Evolutionary conservation across 116 monocot genomes (phyloP), one percentile per base, ranked within the genome.

Genomic region (Zostera marina): DNA sequence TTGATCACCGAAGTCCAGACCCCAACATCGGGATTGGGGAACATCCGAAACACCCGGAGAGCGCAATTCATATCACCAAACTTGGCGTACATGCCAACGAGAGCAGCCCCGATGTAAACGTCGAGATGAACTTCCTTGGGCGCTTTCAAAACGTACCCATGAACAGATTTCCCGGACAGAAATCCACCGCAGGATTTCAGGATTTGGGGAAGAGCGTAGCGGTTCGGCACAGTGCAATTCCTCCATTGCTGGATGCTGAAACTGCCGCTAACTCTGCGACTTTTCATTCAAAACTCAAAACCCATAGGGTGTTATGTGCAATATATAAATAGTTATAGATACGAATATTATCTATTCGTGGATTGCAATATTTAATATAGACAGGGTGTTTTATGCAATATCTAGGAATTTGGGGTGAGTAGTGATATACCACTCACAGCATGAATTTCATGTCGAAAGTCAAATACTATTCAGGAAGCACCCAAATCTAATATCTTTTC

Each of bases 1-100:
- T 73, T 46, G n/a, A 83, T 61, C 48, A 89, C 59, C 0, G 88
- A 70, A 46, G 84, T 89, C 70, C 73, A 73, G 12, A 89, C 56
- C 53, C 73, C 80, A 20, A 75, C 71, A 49, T 89, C 88, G 10
- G 80, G 70, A 1, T 75, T 56, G 1, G 39, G 45, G 21, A 78
- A 76, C 23, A 38, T 54, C 2, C 70, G 61, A 63, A 83, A 83
- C 55, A 84, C 76, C 7, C 21, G 20, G 4, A 70, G 42, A 23
- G 84, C 74, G 46, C 56, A 58, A 22, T 11, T 62, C 80, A 83
- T 80, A 22, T 68, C 73, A 8, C 71, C 63, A 54, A 64, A 73
- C 15, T 65, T 71, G 6, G 83, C 49, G 43, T 83, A 89, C 62
- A 81, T 56, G 32, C 78, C 78, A 2, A 78, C 62, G 7, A 84